Percentiles rank a stretch among this genome's conserved stretches.
These are phyloP conservation scores for Starmerella kuoi DNA, from an alignment of 805 yeast species.

Conservation along the genomic window DNA sequence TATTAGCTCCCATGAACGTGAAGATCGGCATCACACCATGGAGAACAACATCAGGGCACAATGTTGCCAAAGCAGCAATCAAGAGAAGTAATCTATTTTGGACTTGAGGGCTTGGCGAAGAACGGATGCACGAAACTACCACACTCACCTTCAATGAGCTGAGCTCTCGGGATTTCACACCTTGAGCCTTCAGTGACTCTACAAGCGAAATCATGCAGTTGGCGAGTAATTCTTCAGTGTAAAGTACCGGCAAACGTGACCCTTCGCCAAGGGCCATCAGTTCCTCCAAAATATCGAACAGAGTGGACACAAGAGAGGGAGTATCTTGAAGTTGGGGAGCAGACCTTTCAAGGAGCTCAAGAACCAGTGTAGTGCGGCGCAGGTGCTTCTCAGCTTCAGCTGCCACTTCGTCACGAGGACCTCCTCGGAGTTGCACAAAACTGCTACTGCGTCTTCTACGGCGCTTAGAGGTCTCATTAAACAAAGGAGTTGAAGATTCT, in stretches of 20 bases:
- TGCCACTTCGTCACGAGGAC: conserved; percentile 40
- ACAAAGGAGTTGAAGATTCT: conserved; percentile 5
- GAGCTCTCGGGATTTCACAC: conserved; percentile 30
- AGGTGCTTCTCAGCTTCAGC: conserved; percentile 67
- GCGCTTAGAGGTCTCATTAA: conserved; percentile 31
- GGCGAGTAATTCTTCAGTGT: conserved; percentile 83
- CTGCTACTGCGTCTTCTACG: conserved; percentile 69
- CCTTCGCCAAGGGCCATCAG: conserved; percentile 61
- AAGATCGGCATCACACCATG: conserved; percentile 99
- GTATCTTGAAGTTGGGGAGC: conserved; percentile 8
- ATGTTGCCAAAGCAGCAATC: conserved; percentile 72
- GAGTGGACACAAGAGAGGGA: conserved; percentile 25
- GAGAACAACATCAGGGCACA: conserved; percentile 81
- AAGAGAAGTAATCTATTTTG: conserved; percentile 80
- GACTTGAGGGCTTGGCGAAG: conserved; percentile 84
- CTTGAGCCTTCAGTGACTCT: conserved; percentile 28
- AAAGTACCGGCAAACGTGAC: conserved; percentile 80
- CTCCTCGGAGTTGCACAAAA: conserved; percentile 44
- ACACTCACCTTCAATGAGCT: conserved; percentile 74
- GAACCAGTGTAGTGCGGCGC: conserved; percentile 59
- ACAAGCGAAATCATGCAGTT: conserved; percentile 69
- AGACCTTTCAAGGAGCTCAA: conserved; percentile 61
- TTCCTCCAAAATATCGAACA: conserved; percentile 33
- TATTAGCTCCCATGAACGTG: conserved; percentile 98
- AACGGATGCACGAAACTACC: conserved; percentile 78